Evolutionary conservation across 306 rosid species (phyloP).

Genomic region (Ormosia emarginata): DNA sequence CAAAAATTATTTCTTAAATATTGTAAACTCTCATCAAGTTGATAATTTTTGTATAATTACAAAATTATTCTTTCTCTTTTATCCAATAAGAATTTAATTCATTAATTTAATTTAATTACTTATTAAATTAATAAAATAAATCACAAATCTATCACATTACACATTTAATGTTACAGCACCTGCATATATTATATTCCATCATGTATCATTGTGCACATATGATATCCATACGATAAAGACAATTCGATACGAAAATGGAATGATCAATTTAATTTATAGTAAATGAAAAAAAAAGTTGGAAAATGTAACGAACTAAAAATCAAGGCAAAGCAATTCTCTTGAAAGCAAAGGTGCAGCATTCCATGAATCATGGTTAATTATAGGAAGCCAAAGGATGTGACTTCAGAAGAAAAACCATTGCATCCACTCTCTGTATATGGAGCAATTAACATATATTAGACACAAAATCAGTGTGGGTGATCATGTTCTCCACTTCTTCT

Average conservation of each 20-base stretch:
- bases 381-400: conserved; percentile 17
- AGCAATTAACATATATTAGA: conserved; percentile 32
- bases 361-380: conserved; percentile 2
- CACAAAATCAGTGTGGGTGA: conserved; percentile 51
- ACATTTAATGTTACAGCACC: no score
- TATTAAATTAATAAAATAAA: no score
- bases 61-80: no score
- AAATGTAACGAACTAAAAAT: background rate
- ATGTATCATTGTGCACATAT: conserved; percentile 34
- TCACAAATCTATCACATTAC: no score
- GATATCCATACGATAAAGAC: conserved; percentile 44
- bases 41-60: no score
- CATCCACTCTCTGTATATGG: conserved; percentile 31
- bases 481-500: conserved; percentile 39
- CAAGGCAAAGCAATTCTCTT: conserved; percentile 3
- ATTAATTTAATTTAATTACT: no score
- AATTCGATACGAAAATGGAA: background rate
- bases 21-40: no score
- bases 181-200: conserved; percentile 53
- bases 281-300: background rate
- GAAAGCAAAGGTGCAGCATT: background rate
- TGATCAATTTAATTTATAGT: background rate
- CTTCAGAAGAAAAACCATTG: conserved; percentile 30
- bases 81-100: no score
- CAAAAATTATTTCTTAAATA: no score